A percentile compares a stretch with the other conserved stretches of the same genome.
phyloP scores from a whole-genome alignment of 2,329 filamentous ascomycete genomes.

The Alternaria brassicae region DNA sequence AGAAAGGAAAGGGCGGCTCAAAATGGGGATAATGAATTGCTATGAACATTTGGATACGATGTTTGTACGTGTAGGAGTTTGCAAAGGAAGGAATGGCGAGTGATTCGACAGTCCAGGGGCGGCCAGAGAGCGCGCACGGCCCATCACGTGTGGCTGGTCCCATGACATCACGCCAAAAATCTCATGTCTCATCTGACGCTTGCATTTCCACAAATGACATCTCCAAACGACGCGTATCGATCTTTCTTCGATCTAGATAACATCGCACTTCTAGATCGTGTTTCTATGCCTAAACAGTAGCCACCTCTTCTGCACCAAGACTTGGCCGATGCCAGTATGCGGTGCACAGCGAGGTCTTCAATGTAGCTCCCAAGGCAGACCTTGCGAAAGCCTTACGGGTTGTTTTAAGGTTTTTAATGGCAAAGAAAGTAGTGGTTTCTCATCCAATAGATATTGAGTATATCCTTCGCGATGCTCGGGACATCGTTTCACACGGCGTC shows the following conservation, averaged over 20 bases:
- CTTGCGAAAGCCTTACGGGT: not conserved
- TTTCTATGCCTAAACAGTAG: not conserved
- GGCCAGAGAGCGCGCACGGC: constrained; percentile 2
- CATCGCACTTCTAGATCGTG: not conserved
- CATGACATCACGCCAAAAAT: constrained; percentile 12
- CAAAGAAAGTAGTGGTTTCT: not conserved
- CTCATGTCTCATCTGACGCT: not conserved
- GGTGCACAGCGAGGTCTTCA: not conserved
- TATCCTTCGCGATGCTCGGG: not conserved
- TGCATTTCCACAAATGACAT: constrained; percentile 3
- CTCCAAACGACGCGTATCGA: not conserved
- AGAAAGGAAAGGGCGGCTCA: not conserved
- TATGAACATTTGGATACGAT: not conserved
- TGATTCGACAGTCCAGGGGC: not conserved
- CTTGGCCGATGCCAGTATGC: not conserved
- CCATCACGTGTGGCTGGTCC: constrained; percentile 8
- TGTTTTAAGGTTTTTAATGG: no score
- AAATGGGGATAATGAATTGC: not conserved
- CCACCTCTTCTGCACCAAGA: not conserved
- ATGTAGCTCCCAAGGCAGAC: not conserved
- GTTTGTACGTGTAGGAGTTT: not conserved
- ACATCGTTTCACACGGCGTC: not conserved
- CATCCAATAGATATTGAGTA: not conserved
- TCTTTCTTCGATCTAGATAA: not conserved
- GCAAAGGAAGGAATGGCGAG: not conserved